These are phyloP conservation scores for Chrysoporthe austroafricana DNA, from an alignment of 2,329 filamentous ascomycete genomes.

Conservation along the genomic window DNA sequence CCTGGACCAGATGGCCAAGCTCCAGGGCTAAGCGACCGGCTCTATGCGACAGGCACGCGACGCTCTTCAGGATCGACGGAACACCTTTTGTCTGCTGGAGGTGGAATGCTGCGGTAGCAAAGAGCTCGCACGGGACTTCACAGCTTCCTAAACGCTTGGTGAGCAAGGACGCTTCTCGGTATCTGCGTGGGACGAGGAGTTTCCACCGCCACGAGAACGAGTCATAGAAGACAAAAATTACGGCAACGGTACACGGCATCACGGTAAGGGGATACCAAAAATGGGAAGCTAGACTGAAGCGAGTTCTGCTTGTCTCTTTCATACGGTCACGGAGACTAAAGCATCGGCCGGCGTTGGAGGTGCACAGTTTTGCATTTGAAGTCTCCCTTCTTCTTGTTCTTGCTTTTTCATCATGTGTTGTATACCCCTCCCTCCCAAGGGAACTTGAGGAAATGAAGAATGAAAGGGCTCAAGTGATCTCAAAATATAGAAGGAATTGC, in stretches of 20 bases:
- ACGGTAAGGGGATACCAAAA: constrained; percentile 27
- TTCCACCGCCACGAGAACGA: neutral
- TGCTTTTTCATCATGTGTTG: constrained; percentile 20
- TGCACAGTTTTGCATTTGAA: constrained; percentile 21
- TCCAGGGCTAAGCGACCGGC: constrained; percentile 47
- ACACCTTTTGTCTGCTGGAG: neutral
- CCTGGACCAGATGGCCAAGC: constrained; percentile 87
- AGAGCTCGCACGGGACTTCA: neutral
- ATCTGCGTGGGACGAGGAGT: constrained; percentile 4
- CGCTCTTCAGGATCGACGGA: neutral
- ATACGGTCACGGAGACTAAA: constrained; percentile 18
- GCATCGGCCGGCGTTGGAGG: constrained; percentile 28
- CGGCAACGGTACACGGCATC: constrained; percentile 20
- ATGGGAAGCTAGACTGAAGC: constrained; percentile 29
- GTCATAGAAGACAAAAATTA: constrained; percentile 6
- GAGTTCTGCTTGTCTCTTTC: constrained; percentile 21
- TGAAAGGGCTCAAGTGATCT: constrained; percentile 19
- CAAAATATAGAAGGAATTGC: constrained; percentile 1
- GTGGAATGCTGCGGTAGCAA: neutral
- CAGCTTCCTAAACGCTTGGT: neutral
- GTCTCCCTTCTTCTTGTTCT: constrained; percentile 7
- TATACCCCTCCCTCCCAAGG: constrained; percentile 26
- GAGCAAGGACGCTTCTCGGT: neutral
- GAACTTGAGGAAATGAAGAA: constrained; percentile 20
- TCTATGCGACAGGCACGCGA: constrained; percentile 11